Percentiles rank a stretch among this genome's conserved stretches.
Evolutionary conservation across 2,329 filamentous ascomycete genomes (phyloP).

Genomic region (Plectosphaerella plurivora): DNA sequence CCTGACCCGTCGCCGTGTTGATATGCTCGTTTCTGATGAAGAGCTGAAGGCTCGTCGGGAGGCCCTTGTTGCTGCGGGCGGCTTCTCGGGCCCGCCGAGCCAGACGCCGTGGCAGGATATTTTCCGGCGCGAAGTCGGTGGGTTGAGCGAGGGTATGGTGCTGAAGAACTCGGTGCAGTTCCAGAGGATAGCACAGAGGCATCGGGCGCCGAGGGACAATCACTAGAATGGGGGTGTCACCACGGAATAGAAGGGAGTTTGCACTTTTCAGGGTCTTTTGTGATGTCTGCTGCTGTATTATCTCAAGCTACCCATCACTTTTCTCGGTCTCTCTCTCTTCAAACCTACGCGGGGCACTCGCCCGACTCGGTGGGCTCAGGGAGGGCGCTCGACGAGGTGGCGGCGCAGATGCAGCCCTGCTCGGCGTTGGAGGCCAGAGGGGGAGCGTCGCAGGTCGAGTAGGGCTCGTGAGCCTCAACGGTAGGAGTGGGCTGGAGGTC

Average conservation of each 20-base stretch:
- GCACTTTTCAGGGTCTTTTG: not conserved
- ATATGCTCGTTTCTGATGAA: slow-evolving; percentile 36
- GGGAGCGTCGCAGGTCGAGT: slow-evolving; percentile 38
- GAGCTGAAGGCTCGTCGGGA: slow-evolving; percentile 34
- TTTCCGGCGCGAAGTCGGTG: slow-evolving; percentile 38
- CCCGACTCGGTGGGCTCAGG: slow-evolving; percentile 6
- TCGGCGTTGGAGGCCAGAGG: slow-evolving; percentile 37
- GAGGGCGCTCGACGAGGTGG: slow-evolving; percentile 6
- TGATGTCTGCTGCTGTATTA: not conserved
- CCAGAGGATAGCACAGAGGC: slow-evolving; percentile 38
- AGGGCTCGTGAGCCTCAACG: slow-evolving; percentile 28
- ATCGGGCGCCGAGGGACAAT: slow-evolving; percentile 36
- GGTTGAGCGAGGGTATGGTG: slow-evolving; percentile 42
- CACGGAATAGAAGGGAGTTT: too few species aligned
- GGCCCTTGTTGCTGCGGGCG: slow-evolving; percentile 28
- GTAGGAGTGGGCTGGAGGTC: slow-evolving; percentile 21
- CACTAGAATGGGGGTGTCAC: slow-evolving; percentile 21
- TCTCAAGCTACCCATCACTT: not conserved
- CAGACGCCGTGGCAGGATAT: slow-evolving; percentile 48
- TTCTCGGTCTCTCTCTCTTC: not conserved
- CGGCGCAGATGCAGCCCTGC: slow-evolving; percentile 37
- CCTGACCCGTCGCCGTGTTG: slow-evolving; percentile 40
- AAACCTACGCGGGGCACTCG: not conserved
- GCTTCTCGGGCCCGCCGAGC: slow-evolving; percentile 31
- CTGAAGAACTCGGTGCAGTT: slow-evolving; percentile 38